These are phyloP conservation scores for Pisolithus albus DNA, from an alignment of 768 basidiomycete species.

Conservation along the genomic window DNA sequence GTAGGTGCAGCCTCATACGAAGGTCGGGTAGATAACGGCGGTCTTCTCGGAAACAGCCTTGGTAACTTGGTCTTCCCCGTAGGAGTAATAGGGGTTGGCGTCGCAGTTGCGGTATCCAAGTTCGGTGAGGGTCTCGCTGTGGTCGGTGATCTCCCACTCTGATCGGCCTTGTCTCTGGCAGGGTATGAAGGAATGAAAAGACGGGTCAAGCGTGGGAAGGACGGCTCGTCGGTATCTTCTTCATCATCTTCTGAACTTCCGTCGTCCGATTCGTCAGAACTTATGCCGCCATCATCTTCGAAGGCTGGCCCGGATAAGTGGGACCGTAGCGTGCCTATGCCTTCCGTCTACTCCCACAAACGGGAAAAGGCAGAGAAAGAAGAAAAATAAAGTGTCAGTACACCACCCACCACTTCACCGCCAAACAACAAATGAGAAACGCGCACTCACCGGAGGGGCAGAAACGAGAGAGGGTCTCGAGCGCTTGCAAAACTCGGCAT, in stretches of 20 bases:
- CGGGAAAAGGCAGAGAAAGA: too few species aligned
- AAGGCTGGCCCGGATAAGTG: conserved; percentile 47
- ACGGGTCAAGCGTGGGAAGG: conserved; percentile 17
- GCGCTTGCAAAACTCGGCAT: conserved; percentile 54
- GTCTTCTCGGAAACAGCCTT: conserved; percentile 31
- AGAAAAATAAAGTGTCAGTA: too few species aligned
- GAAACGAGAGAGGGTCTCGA: conserved; percentile 64
- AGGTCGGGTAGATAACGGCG: conserved; percentile 23
- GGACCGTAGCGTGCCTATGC: conserved; percentile 76
- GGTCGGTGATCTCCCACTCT: conserved; percentile 13
- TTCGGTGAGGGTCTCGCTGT: conserved; percentile 16
- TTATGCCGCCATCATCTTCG: conserved; percentile 76
- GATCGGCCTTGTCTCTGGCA: conserved; percentile 9
- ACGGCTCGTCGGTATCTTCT: conserved; percentile 29
- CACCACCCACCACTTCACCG: neutral
- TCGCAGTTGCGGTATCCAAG: conserved; percentile 15
- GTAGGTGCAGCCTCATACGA: conserved; percentile 19
- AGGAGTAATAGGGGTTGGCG: conserved; percentile 19
- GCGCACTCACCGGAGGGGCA: conserved; percentile 63
- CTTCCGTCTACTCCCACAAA: conserved; percentile 54
- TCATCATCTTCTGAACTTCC: conserved; percentile 17
- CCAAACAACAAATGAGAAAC: neutral
- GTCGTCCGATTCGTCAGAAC: conserved; percentile 42
- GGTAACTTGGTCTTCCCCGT: conserved; percentile 22
- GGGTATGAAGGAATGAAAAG: conserved; percentile 20